Evolutionary conservation across 306 rosid genomes (phyloP).

Genomic region (Delonix regia): DNA sequence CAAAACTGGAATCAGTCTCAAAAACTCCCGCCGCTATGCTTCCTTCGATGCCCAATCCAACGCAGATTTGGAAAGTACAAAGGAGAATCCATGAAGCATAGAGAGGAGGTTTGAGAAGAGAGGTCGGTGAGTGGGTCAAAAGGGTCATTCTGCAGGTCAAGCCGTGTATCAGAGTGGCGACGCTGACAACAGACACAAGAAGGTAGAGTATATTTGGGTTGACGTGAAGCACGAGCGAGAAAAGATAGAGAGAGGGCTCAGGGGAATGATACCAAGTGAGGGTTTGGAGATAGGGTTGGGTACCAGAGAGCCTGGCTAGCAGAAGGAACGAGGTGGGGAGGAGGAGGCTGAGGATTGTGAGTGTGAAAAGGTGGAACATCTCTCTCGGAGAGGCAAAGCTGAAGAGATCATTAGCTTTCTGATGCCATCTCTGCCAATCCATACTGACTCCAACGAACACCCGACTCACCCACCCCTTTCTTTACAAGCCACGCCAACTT

Average conservation of each 20-base stretch:
- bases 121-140: conserved; percentile 18
- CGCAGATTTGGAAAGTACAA: conserved; percentile 64
- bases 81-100: conserved; percentile 67
- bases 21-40: conserved; percentile 43
- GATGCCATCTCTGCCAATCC: conserved; percentile 33
- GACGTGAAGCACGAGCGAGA: conserved; percentile 40
- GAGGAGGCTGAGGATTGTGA: conserved; percentile 64
- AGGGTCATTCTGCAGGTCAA: conserved; percentile 47
- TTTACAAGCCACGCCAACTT: conserved; percentile 24
- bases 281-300: conserved; percentile 45
- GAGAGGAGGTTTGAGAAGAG: conserved; percentile 42
- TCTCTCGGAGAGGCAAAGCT: conserved; percentile 35
- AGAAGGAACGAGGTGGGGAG: conserved; percentile 83
- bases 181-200: conserved; percentile 52
- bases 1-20: conserved; percentile 29
- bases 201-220: conserved; percentile 52
- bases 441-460: background rate
- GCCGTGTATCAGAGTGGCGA: conserved; percentile 52
- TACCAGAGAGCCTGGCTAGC: conserved; percentile 55
- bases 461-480: no score
- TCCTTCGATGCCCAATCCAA: conserved; percentile 68
- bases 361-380: conserved; percentile 59
- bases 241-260: background rate
- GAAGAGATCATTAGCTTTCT: conserved; percentile 39
- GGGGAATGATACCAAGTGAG: conserved; percentile 9